Conservation (phyloP, 257 asterid genomes). For the Jacaranda mimosifolia region DNA sequence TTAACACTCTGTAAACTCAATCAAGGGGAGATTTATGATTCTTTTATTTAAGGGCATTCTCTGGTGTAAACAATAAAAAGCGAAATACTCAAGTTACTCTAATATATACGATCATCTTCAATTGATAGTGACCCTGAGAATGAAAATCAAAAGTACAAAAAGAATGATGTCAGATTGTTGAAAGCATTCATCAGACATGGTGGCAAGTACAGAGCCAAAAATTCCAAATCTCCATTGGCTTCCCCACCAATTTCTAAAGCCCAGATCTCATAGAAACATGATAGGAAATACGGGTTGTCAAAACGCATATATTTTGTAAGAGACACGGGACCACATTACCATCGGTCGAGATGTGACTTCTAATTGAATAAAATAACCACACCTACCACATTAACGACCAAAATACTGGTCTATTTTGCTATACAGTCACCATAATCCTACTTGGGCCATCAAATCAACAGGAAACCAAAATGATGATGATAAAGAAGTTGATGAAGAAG, state of each 20-base stretch:
- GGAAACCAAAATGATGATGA: not conserved
- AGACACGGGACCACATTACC: constrained; percentile 15
- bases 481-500: not conserved
- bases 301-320: not conserved
- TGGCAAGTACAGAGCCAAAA: not conserved
- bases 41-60: not conserved
- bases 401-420: no score
- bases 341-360: no score
- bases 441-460: not conserved
- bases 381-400: no score
- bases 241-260: not conserved
- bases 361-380: no score
- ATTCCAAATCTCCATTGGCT: constrained; percentile 10
- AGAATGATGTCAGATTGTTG: not conserved
- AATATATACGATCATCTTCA: not conserved
- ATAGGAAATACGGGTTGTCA: not conserved
- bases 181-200: not conserved
- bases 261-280: not conserved
- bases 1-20: not conserved
- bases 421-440: not conserved
- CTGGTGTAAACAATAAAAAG: not conserved
- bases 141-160: no score
- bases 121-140: no score
- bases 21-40: not conserved
- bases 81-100: not conserved